A percentile compares a stretch with the other conserved stretches of the same genome.
phyloP scores from a whole-genome alignment of 805 yeast species.

The Starmerella lactis-condensi region DNA sequence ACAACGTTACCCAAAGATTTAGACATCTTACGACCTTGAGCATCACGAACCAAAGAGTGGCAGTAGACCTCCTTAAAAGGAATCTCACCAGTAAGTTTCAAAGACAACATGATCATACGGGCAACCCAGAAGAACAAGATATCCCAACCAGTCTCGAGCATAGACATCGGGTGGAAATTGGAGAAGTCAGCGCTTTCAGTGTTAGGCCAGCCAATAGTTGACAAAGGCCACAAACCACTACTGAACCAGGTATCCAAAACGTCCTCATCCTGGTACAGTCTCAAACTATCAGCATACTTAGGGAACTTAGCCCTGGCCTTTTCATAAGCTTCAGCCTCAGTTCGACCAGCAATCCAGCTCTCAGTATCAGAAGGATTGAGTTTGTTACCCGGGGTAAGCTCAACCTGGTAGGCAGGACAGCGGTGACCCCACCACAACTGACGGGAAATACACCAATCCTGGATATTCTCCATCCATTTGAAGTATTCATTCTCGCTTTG shows the following conservation, averaged over 20 bases:
- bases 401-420: constrained; percentile 84
- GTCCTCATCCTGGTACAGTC: constrained; percentile 72
- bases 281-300: constrained; percentile 47
- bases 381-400: constrained; percentile 44
- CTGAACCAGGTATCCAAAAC: constrained; percentile 98
- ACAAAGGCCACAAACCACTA: constrained; percentile 93
- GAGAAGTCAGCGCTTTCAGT: constrained; percentile 42
- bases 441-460: constrained; percentile 99
- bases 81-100: constrained; percentile 73
- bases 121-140: constrained; percentile 97
- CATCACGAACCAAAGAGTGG: constrained; percentile 95
- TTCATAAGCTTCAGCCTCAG: constrained; percentile 58
- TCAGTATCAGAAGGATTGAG: constrained; percentile 46
- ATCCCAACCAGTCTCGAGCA: constrained; percentile 99
- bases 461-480: constrained; percentile 89
- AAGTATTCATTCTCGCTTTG: constrained; percentile 82
- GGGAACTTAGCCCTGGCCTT: constrained; percentile 67
- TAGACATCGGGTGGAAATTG: constrained; percentile 70
- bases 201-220: constrained; percentile 92
- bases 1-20: constrained; percentile 91
- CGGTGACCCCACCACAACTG: constrained; percentile 95
- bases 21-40: constrained; percentile 97
- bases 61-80: constrained; percentile 96
- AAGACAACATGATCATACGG: constrained; percentile 82
- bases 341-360: constrained; percentile 85